A percentile compares a stretch with the other conserved stretches of the same genome.
Evolutionary conservation across 495 filamentous ascomycete species (phyloP).

Genomic region (Xylaria bambusicola): DNA sequence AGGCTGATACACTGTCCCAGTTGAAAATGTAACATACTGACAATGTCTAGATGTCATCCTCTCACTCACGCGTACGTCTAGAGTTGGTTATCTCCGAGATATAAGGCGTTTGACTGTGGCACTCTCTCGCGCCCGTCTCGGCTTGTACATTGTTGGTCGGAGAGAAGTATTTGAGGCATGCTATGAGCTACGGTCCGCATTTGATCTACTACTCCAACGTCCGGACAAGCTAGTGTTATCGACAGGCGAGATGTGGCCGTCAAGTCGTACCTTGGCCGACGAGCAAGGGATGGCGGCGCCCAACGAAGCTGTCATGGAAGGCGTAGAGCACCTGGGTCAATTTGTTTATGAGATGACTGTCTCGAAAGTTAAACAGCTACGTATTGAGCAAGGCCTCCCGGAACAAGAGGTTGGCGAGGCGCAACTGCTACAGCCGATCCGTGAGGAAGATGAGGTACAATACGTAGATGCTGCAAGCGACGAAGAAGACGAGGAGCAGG

Average conservation of each 20-base stretch:
- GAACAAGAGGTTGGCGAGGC: conserved; percentile 22
- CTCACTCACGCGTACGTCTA: conserved; percentile 82
- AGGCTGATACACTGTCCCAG: conserved; percentile 40
- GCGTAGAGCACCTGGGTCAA: conserved; percentile 91
- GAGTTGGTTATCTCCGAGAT: conserved; percentile 91
- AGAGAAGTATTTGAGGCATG: conserved; percentile 86
- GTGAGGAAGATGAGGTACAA: conserved; percentile 42
- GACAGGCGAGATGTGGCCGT: conserved; percentile 83
- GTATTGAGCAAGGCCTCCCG: conserved; percentile 42
- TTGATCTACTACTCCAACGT: conserved; percentile 69
- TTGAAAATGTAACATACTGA: conserved; percentile 29
- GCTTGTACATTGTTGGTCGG: conserved; percentile 90
- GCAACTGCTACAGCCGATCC: conserved; percentile 23
- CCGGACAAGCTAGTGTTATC: conserved; percentile 78
- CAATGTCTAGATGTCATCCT: conserved; percentile 76
- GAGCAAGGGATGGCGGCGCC: conserved; percentile 54
- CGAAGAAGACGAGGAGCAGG: conserved; percentile 42
- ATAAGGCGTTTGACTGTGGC: conserved; percentile 93
- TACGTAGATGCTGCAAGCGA: conserved; percentile 40
- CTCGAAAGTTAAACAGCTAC: conserved; percentile 66
- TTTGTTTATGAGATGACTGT: conserved; percentile 97
- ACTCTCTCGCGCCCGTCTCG: conserved; percentile 89
- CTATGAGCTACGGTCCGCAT: conserved; percentile 84
- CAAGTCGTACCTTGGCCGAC: conserved; percentile 58
- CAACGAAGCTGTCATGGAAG: conserved; percentile 70